Evolutionary conservation across 73 alveolate species (phyloP).

Genomic region (Uronychia binucleata): DNA sequence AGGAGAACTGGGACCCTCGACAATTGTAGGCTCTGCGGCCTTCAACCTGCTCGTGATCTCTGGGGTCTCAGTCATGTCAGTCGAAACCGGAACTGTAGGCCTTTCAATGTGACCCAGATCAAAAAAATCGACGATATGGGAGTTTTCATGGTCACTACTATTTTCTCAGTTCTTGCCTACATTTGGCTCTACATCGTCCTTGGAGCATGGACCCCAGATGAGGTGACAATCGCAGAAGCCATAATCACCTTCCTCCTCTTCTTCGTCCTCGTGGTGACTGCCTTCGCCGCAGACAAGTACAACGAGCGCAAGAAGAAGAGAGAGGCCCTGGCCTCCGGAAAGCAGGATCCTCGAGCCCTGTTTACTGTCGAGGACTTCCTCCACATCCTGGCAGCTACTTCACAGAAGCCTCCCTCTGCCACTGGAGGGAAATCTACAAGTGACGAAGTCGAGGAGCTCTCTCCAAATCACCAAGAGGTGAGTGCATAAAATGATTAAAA

Average conservation of each 20-base stretch:
- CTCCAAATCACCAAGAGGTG: conserved; percentile 7
- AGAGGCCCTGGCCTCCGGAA: background rate
- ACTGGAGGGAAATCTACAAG: background rate
- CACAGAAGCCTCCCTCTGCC: background rate
- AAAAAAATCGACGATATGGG: conserved; percentile 54
- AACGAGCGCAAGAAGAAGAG: background rate
- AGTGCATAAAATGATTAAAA: conserved; percentile 16
- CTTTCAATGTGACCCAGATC: background rate
- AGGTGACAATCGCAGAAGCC: conserved; percentile 39
- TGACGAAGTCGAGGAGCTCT: background rate
- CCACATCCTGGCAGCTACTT: conserved; percentile 5
- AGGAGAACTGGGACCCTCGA: conserved; percentile 73
- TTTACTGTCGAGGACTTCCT: conserved; percentile 16
- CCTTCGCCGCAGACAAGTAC: conserved; percentile 45
- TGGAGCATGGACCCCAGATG: conserved; percentile 29
- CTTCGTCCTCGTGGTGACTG: conserved; percentile 41
- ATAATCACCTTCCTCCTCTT: conserved; percentile 52
- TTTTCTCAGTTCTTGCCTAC: conserved; percentile 58
- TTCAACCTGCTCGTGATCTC: conserved; percentile 60
- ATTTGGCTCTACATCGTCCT: conserved; percentile 62
- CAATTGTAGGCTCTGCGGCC: conserved; percentile 76
- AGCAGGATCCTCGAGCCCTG: background rate
- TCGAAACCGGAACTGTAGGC: conserved; percentile 62
- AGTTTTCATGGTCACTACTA: conserved; percentile 60
- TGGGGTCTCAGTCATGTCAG: conserved; percentile 66